Base-by-base conservation (phyloP, 106 monocot genomes). In the Apostasia ramifera region DNA sequence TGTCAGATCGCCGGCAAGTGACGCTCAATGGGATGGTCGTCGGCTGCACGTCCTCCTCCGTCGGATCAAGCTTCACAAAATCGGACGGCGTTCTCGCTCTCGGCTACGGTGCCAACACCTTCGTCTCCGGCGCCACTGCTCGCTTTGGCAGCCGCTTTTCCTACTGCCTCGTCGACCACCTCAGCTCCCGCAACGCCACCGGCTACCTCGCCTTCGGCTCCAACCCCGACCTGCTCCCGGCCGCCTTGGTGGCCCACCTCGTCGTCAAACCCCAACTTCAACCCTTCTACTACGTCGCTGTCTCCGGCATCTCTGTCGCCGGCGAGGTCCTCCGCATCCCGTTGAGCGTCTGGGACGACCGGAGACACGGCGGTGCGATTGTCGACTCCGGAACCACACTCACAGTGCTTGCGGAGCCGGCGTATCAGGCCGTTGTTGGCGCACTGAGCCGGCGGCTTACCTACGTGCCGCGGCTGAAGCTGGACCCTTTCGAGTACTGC, bases 121-220 rank as follows among this genome's bases (percentile, higher is more conserved):
- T 93, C 63, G 81, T 85, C n/a, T 47, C 60, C 1, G 55, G 62
- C 43, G 85, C 88, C 67, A 53, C 78, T 6, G 11, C 55, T 0
- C 66, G n/a, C 15, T 93, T 83, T 71, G 81, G 79, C 15, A 86
- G 88, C 66, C 70, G 76, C 57, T 93, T 93, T 86, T 83, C 88
- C 47, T 93, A 89, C 76, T 93, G 93, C 79, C 80, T 89, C 44
- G 86, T 93, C 15, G 89, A 93, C 77, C 93, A 93, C 77, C 93
- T 93, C 55, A 78, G 82, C 68, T 86, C 92, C 14, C 72, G 68
- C n/a, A 93, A 81, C 68, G 64, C 62, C 72, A 73, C 92, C 54
- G 74, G 76, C 74, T 75, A 79, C 72, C 79, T 93, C 46, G 76
- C 86, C 71, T 93, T 93, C 83, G 92, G 88, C 10, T 14, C 73